These are phyloP conservation scores for Begonia loranthoides DNA, from an alignment of 306 rosid species.

Conservation along the genomic window DNA sequence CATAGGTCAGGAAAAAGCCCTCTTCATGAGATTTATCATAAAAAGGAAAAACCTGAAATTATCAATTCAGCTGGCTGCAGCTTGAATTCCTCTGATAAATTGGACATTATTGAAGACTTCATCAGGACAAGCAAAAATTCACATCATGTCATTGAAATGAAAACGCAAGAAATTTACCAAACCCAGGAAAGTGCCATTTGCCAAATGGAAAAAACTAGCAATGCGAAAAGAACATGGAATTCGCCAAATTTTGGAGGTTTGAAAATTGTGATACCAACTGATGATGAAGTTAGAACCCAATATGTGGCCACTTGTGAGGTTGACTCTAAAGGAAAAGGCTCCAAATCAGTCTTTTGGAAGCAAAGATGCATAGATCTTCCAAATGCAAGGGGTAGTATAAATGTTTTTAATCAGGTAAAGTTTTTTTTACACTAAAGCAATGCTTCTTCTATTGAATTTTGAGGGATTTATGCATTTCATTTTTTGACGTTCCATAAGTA, in stretches of 20 bases:
- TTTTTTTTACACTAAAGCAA: background rate
- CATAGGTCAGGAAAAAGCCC: conserved; percentile 23
- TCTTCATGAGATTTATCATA: conserved; percentile 17
- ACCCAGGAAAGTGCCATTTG: conserved; percentile 44
- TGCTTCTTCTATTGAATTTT: background rate
- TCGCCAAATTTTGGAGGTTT: conserved; percentile 47
- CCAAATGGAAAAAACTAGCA: conserved; percentile 51
- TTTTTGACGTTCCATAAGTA: background rate
- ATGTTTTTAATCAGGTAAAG: conserved; percentile 48
- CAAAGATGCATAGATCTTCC: conserved; percentile 48
- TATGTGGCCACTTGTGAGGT: conserved; percentile 20
- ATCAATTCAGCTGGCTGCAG: conserved; percentile 21
- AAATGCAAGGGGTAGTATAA: conserved; percentile 36
- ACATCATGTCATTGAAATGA: conserved; percentile 29
- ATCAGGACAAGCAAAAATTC: conserved; percentile 18
- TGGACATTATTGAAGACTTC: conserved; percentile 28
- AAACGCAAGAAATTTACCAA: conserved; percentile 27
- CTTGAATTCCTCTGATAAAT: conserved; percentile 22
- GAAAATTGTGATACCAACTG: conserved; percentile 51
- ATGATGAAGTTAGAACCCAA: conserved; percentile 34
- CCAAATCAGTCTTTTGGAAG: conserved; percentile 53
- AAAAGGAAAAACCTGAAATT: conserved; percentile 23
- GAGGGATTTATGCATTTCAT: background rate
- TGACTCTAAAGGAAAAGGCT: conserved; percentile 76
- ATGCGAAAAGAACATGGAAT: conserved; percentile 55